phyloP scores from a whole-genome alignment of 345 rosid species.

The Populus davidiana region DNA sequence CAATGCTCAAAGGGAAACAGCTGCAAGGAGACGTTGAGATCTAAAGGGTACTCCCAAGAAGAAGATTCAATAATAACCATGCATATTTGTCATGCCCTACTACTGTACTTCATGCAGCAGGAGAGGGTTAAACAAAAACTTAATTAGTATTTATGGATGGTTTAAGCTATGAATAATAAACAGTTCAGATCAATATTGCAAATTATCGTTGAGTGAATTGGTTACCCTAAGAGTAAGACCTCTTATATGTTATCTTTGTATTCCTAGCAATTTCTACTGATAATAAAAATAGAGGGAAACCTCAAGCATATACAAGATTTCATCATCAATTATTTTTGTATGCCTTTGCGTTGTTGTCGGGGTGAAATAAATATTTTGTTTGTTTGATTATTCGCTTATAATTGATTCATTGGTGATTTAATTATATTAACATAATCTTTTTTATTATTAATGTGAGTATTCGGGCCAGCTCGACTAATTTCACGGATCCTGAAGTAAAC shows the following conservation, averaged over 20 bases:
- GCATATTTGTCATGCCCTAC: not conserved
- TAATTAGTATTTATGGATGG: not conserved
- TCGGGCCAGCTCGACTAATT: no score
- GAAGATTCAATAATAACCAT: not conserved
- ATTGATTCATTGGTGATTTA: no score
- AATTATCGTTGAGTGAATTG: not conserved
- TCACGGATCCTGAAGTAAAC: no score
- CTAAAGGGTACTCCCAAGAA: not conserved
- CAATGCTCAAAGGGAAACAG: constrained; percentile 90
- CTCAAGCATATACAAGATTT: not conserved
- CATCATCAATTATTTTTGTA: not conserved
- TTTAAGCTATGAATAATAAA: not conserved
- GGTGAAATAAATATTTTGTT: no score
- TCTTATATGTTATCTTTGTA: not conserved
- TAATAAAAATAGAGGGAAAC: not conserved
- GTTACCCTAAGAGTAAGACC: not conserved
- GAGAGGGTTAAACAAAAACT: not conserved
- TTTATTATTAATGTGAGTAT: no score
- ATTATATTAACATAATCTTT: no score
- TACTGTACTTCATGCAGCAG: not conserved
- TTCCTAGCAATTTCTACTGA: not conserved
- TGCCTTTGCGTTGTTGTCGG: no score
- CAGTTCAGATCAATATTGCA: not conserved
- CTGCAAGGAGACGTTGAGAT: constrained; percentile 80
- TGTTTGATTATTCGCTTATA: no score